Evolutionary conservation across 202 grass and related monocot species (phyloP), one percentile per base, ranked within the genome.

Genomic region (Zizania palustris): DNA sequence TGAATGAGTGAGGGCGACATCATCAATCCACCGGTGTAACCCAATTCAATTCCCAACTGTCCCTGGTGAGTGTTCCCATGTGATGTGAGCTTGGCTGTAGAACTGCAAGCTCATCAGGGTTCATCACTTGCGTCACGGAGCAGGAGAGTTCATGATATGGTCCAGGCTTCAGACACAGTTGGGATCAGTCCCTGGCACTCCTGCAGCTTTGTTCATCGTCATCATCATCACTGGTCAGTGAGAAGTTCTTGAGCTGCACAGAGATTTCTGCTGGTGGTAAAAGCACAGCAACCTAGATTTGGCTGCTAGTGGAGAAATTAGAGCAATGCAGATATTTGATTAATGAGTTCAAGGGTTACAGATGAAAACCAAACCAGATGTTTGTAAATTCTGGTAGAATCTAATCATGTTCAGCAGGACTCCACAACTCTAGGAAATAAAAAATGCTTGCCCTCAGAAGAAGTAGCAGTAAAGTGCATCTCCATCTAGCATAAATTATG

Each of bases 11-110:
- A 14, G 35, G 53, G 54, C 42, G 15, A 4, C 58, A 20, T 28
- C 28, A 28, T 28, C 28, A 0, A 41, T 10, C 63, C 49, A 65
- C 18, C 11, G 13, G 20, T 8, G 28, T 33, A 70, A 70, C 39
- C 38, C 10, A 18, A 76, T 86, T 73, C 42, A 90, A 86, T 80
- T 72, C 60, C 74, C 67, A 79, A 46, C 79, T 4, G 83, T 13
- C 58, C 4, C 28, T 45, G 68, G 68, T n/a, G 53, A 42, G 60
- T 20, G 38, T 28, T 67, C 14, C 79, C 35, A 9, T 45, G 71
- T 45, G 44, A 9, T 45, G 71, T 45, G 44, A 65, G 43, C 67
- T 63, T 7, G 11, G 39, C 39, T 45, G 63, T 44, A 67, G 45
- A 54, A 7, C 36, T 21, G 68, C 60, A 50, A 60, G 33, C 9